Conservation (phyloP, 352 stramenopile genomes). For the Globisporangium irregulare region DNA sequence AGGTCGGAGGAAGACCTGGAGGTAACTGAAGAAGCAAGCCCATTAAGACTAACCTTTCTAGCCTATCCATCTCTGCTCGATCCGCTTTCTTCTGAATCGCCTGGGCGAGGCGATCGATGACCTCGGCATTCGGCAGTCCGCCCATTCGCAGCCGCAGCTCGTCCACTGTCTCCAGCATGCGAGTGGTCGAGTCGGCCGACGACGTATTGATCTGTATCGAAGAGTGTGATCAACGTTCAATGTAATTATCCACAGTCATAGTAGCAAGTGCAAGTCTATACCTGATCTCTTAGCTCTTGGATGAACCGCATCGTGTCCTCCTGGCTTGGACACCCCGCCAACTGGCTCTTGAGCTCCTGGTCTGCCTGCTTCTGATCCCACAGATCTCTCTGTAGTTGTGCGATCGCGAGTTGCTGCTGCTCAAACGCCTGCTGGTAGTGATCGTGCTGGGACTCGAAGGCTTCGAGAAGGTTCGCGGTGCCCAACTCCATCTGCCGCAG, state of each 20-base stretch:
- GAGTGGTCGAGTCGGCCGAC: slow-evolving; percentile 33
- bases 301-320: slow-evolving; percentile 60
- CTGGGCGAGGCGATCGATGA: slow-evolving; percentile 38
- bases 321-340: slow-evolving; percentile 51
- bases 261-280: slow-evolving; percentile 9
- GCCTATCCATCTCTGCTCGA: slow-evolving; percentile 47
- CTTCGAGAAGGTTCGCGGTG: slow-evolving; percentile 53
- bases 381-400: slow-evolving; percentile 43
- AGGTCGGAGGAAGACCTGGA: background rate
- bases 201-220: slow-evolving; percentile 33
- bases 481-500: slow-evolving; percentile 63
- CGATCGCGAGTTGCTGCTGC: slow-evolving; percentile 39
- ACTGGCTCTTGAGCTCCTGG: slow-evolving; percentile 36
- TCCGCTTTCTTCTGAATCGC: slow-evolving; percentile 55
- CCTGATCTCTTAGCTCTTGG: slow-evolving; percentile 54
- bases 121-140: slow-evolving; percentile 42
- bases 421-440: slow-evolving; percentile 34
- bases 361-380: slow-evolving; percentile 44
- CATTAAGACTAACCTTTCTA: slow-evolving; percentile 22
- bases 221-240: no score
- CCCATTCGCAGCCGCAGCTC: slow-evolving; percentile 46
- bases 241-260: no score
- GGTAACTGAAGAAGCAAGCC: background rate
- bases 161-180: slow-evolving; percentile 49
- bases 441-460: slow-evolving; percentile 51